Percentiles rank a stretch among this genome's conserved stretches.
These are phyloP conservation scores for Trypanosoma theileri DNA, from an alignment of 208 protist genomes.

Conservation along the genomic window DNA sequence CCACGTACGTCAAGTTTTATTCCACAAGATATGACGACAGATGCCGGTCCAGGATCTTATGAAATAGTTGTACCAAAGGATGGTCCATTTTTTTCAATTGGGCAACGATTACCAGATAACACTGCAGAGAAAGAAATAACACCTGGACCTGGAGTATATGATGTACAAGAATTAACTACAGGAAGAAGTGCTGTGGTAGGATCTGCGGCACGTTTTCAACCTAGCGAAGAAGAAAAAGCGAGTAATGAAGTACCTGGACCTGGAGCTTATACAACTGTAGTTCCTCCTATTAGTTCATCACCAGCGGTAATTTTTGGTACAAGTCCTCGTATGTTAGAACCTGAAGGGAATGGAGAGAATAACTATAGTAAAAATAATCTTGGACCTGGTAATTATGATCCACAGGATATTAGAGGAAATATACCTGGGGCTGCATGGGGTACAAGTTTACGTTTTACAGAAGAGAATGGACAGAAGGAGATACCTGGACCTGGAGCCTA, in stretches of 20 bases:
- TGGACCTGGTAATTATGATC: conserved; percentile 57
- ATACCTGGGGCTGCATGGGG: conserved; percentile 19
- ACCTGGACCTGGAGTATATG: conserved; percentile 59
- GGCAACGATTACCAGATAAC: conserved; percentile 12
- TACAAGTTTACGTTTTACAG: conserved; percentile 16
- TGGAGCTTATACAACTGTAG: conserved; percentile 25
- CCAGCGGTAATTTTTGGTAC: conserved; percentile 33
- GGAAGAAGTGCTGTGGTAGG: conserved; percentile 8
- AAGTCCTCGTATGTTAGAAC: conserved; percentile 33
- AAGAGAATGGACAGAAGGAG: background rate
- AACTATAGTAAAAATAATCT: background rate
- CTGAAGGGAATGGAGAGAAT: background rate
- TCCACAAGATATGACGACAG: background rate
- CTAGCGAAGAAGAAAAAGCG: conserved; percentile 10
- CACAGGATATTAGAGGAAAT: conserved; percentile 2
- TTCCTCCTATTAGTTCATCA: background rate
- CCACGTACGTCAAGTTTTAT: conserved; percentile 17
- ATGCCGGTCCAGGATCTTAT: conserved; percentile 37
- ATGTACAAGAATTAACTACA: conserved; percentile 21
- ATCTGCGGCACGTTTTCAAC: conserved; percentile 11
- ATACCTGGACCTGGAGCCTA: conserved; percentile 60
- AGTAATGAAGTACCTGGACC: conserved; percentile 26
- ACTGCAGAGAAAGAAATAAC: conserved; percentile 2
- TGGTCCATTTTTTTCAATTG: conserved; percentile 26
- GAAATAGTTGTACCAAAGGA: conserved; percentile 21